These are phyloP conservation scores for Cocos nucifera DNA, from an alignment of 176 grass and related monocot genomes.

Conservation along the genomic window DNA sequence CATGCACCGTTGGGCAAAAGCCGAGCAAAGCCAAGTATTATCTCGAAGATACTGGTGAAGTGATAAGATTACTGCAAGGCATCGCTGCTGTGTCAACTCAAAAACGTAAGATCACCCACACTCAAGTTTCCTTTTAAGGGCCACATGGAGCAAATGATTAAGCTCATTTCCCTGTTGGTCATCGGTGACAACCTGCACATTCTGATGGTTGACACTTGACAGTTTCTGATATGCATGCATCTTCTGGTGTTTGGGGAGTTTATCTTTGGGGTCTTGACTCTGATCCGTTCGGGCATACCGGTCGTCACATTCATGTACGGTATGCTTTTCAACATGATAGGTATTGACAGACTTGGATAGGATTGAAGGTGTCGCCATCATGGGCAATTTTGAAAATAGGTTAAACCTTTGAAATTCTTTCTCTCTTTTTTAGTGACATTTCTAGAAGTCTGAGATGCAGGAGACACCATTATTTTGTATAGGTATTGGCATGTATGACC, in stretches of 20 bases:
- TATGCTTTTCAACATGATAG: not conserved
- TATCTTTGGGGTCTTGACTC: too few relatives aligned
- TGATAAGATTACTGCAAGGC: slow-evolving; percentile 44
- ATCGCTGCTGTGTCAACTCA: slow-evolving; percentile 6
- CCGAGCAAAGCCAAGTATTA: slow-evolving; percentile 64
- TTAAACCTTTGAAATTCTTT: too few relatives aligned
- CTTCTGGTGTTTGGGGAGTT: too few relatives aligned
- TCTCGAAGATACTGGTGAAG: slow-evolving; percentile 42
- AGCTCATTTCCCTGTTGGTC: not conserved
- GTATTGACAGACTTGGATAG: slow-evolving; percentile 9
- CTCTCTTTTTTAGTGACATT: too few relatives aligned
- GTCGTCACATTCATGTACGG: slow-evolving; percentile 9
- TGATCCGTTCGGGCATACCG: not conserved
- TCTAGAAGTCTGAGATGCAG: too few relatives aligned
- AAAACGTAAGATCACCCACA: not conserved
- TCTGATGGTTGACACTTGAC: slow-evolving; percentile 6
- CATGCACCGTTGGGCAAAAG: slow-evolving; percentile 64
- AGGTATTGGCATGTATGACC: too few relatives aligned
- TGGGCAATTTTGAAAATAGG: slow-evolving; percentile 33
- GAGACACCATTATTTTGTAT: too few relatives aligned
- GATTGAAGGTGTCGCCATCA: slow-evolving; percentile 24
- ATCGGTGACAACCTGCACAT: slow-evolving; percentile 15
- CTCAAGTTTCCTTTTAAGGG: slow-evolving; percentile 32
- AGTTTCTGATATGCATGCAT: too few relatives aligned
- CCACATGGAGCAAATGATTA: slow-evolving; percentile 29